These are phyloP conservation scores for Boechera retrofracta DNA, from an alignment of 345 rosid species.

Conservation along the genomic window DNA sequence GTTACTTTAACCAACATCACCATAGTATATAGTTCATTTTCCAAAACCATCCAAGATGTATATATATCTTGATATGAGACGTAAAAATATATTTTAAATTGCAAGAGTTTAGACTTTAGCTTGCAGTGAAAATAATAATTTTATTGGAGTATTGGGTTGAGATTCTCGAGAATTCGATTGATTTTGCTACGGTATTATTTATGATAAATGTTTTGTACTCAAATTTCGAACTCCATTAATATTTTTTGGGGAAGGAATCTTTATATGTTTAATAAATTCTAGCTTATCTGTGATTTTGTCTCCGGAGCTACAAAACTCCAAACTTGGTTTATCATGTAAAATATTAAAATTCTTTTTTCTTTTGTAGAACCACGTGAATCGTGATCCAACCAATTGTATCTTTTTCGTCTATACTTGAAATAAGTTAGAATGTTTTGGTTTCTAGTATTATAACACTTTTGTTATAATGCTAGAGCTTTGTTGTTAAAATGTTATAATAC, in stretches of 20 bases:
- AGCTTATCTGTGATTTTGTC: conserved; percentile 28
- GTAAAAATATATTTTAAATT: background rate
- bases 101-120: background rate
- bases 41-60: too few relatives aligned
- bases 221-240: background rate
- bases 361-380: conserved; percentile 24
- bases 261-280: conserved; percentile 4
- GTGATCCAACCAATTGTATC: conserved; percentile 20
- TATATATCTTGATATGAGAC: too few relatives aligned
- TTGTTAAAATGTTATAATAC: too few relatives aligned
- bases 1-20: background rate
- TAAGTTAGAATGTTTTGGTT: conserved; percentile 16
- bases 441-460: background rate
- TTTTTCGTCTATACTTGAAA: conserved; percentile 11
- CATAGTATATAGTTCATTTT: background rate
- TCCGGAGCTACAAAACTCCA: conserved; percentile 14
- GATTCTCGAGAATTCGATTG: background rate
- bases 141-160: background rate
- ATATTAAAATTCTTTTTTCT: background rate
- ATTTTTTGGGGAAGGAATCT: background rate
- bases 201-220: background rate
- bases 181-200: background rate
- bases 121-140: background rate
- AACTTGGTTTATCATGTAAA: conserved; percentile 13
- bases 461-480: too few relatives aligned